Percentiles rank a stretch among this genome's conserved stretches.
Conservation (phyloP, 768 basidiomycete genomes). For the Pulveroboletus frians region DNA sequence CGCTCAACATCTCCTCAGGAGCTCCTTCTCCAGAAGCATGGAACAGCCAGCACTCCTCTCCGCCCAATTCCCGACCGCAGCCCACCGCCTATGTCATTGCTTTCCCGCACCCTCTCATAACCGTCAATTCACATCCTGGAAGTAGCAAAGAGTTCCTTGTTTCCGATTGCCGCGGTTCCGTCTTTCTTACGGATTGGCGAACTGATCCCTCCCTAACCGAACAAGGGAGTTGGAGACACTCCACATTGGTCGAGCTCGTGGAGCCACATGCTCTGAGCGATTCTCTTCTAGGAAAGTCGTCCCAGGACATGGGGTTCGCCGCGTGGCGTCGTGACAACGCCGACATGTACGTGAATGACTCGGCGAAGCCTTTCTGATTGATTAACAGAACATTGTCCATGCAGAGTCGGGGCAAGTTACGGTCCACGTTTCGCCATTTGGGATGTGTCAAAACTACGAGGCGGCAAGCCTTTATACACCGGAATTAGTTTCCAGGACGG, state of each 20-base stretch:
- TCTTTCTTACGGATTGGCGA: conserved; percentile 82
- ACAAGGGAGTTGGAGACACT: conserved; percentile 54
- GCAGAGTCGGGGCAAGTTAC: conserved; percentile 70
- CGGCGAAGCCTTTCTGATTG: neutral
- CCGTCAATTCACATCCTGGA: conserved; percentile 64
- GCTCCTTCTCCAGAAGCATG: conserved; percentile 31
- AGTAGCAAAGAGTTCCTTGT: conserved; percentile 78
- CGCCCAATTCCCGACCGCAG: conserved; percentile 43
- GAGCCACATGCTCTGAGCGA: conserved; percentile 63
- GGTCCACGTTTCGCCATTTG: conserved; percentile 70
- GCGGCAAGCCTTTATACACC: conserved; percentile 65
- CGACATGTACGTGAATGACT: conserved; percentile 57
- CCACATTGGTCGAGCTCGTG: conserved; percentile 63
- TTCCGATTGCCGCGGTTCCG: conserved; percentile 65
- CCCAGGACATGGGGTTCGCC: conserved; percentile 51
- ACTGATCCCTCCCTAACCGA: conserved; percentile 55
- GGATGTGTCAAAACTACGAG: conserved; percentile 67
- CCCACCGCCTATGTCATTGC: conserved; percentile 74
- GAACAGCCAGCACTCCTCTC: conserved; percentile 25
- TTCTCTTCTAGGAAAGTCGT: conserved; percentile 41
- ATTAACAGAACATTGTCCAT: neutral
- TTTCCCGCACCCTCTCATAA: conserved; percentile 66
- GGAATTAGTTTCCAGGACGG: conserved; percentile 65
- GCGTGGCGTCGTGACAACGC: conserved; percentile 67
- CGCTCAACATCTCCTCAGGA: conserved; percentile 39